Evolutionary conservation across 257 asterid species (phyloP), one percentile per base, ranked within the genome.

Genomic region (Schizonepeta tenuifolia): DNA sequence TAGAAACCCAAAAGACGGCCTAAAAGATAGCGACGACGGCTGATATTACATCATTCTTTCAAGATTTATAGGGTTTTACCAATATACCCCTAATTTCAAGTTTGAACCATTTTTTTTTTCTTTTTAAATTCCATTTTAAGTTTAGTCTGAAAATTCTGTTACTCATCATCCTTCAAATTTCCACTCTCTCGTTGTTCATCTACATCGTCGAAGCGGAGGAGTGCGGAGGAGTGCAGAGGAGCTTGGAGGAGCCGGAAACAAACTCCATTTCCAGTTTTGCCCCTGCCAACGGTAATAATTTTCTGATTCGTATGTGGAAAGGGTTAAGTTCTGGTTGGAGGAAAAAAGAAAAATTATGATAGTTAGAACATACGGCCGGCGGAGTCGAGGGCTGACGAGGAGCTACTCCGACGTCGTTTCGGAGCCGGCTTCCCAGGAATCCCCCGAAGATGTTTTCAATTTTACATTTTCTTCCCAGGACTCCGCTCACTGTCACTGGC

Each of bases 281-380:
- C 76, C 79, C 38, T 46, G 21, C 18, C 21, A 4, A n/a, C 35
- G 43, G 59, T 40, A 53, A 38, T 41, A 47, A 9, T 22, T 36
- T 33, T 38, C 22, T 0, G 59, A 41, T 53, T 43, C 35, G 35
- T 63, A 9, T 51, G 71, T 1, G 43, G 13, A 24, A 31, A 57
- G 68, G 68, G 54, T 54, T 78, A 67, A 70, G 70, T 59, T 71
- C 55, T 57, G 20, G 14, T 24, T 62, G 28, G 28, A 10, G 54
- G 50, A 4, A 33, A 50, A 55, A 11, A 15, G 22, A 24, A 9
- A 24, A 65, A 54, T 6, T 12, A 90, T 87, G 92, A 84, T 87
- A 13, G 89, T 80, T 53, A 77, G 91, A 50, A 85, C 84, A 9
- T 81, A 85, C 80, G 91, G 93, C 51, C 83, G 93, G n/a, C 89